Evolutionary conservation across 768 basidiomycete species (phyloP).

Genomic region (Termitomyces sp.): DNA sequence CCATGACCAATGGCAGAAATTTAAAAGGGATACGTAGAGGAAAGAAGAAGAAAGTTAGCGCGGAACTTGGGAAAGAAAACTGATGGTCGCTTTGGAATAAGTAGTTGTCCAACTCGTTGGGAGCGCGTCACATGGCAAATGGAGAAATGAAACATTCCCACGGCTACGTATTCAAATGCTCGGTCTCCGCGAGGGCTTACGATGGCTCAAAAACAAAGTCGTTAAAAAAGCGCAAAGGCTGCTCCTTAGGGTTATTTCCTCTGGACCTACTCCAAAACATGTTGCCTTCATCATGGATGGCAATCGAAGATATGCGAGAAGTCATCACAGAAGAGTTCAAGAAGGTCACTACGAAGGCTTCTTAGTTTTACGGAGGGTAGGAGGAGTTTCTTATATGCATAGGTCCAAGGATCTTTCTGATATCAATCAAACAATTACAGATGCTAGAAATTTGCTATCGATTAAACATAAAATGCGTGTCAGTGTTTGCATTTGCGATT

Average conservation of each 20-base stretch:
- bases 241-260: constrained; percentile 43
- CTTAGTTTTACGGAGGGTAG: constrained; percentile 67
- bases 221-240: constrained; percentile 6
- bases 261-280: constrained; percentile 85
- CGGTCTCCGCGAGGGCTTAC: constrained; percentile 9
- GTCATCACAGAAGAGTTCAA: constrained; percentile 52
- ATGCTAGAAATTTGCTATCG: constrained; percentile 79
- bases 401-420: background rate
- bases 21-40: background rate
- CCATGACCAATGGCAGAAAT: constrained; percentile 4
- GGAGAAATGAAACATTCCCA: constrained; percentile 10
- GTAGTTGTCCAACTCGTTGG: background rate
- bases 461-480: constrained; percentile 77
- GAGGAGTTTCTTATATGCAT: constrained; percentile 18
- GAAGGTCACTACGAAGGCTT: constrained; percentile 88
- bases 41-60: background rate
- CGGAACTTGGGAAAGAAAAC: background rate
- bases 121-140: background rate
- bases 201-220: constrained; percentile 14
- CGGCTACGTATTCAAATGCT: constrained; percentile 9
- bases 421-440: constrained; percentile 34
- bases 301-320: constrained; percentile 84
- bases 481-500: constrained; percentile 96
- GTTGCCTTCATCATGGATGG: constrained; percentile 98
- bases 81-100: background rate